Conservation (phyloP, 1,139 yeast genomes). For the Scheffersomyces segobiensis region DNA sequence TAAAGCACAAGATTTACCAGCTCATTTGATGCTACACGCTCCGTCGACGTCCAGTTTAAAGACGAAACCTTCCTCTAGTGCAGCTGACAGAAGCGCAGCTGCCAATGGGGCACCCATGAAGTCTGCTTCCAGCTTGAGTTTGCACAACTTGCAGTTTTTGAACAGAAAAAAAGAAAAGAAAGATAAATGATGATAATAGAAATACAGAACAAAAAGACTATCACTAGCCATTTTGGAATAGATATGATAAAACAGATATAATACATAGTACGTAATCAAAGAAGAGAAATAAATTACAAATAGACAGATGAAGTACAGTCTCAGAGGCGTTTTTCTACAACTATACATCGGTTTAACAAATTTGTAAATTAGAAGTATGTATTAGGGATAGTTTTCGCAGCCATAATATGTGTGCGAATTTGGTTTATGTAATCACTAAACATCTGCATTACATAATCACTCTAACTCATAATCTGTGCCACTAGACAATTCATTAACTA, state of each 20-base stretch:
- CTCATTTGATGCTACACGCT: conserved; percentile 3
- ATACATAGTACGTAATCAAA: not conserved
- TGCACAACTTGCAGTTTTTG: conserved; percentile 16
- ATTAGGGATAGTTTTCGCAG: not conserved
- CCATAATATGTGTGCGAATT: not conserved
- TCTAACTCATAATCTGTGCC: not conserved
- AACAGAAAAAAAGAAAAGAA: conserved; percentile 12
- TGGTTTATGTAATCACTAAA: not conserved
- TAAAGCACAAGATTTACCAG: conserved; percentile 8
- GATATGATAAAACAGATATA: not conserved
- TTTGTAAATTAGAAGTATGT: too few species aligned
- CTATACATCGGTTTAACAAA: too few species aligned
- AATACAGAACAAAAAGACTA: not conserved
- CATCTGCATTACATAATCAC: too few species aligned
- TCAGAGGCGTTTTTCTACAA: too few species aligned
- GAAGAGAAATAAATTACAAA: not conserved
- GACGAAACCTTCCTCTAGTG: conserved; percentile 32
- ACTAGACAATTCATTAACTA: not conserved
- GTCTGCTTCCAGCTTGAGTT: conserved; percentile 12
- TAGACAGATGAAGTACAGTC: too few species aligned
- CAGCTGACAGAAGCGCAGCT: conserved; percentile 32
- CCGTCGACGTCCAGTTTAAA: conserved; percentile 7
- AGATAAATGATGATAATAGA: not conserved
- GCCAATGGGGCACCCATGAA: conserved; percentile 16
- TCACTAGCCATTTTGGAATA: not conserved